Base-by-base conservation (phyloP, 1,139 yeast species). In the Yamadazyma sp. region DNA sequence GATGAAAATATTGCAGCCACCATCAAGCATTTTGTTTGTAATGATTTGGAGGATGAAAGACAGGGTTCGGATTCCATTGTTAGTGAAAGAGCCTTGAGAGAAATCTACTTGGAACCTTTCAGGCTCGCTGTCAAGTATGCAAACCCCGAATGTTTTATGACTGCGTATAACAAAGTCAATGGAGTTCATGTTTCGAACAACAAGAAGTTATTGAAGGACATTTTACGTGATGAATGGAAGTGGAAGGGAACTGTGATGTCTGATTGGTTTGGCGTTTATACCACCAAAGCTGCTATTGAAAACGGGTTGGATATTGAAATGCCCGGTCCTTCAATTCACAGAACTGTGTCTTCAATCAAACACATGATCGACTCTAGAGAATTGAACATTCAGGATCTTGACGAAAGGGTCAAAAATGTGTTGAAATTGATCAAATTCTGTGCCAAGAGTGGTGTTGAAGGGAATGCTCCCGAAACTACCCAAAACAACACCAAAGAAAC, bases 251-350 rank as follows among this genome's bases (percentile, higher is more conserved):
- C 71, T 38, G 58, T 73, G 25, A 78, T 80, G 78, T 72, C 80
- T 27, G 86, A 80, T 56, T 80, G 86, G 86, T 74, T 52, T 53
- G 86, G 86, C 31, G 65, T 70, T 7, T 78, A 76, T 50, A 64
- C 80, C 21, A 57, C 66, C 23, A 67, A 66, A 39, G 66, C 64
- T 16, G 60, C 81, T 6, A 53, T 79, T 41, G 67, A 69, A 38
- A 73, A 73, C 35, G 85, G 85, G 8, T 57, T 79, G 41, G 81
- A 78, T 50, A 57, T 80, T 45, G 86, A 80, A 54, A 79, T 79
- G 82, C 86, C 86, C 1, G 86, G 85, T 27, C 78, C 80, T 3
- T 54, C 80, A 21, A 53, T 62, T 30, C 68, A 69, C 58, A 62
- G 84, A 57, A 62, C 64, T 11, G 45, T 49, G 11, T 62, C 59